Evolutionary conservation across 768 basidiomycete genomes (phyloP), one percentile per base, ranked within the genome.

Genomic region (Boletus patriciae): DNA sequence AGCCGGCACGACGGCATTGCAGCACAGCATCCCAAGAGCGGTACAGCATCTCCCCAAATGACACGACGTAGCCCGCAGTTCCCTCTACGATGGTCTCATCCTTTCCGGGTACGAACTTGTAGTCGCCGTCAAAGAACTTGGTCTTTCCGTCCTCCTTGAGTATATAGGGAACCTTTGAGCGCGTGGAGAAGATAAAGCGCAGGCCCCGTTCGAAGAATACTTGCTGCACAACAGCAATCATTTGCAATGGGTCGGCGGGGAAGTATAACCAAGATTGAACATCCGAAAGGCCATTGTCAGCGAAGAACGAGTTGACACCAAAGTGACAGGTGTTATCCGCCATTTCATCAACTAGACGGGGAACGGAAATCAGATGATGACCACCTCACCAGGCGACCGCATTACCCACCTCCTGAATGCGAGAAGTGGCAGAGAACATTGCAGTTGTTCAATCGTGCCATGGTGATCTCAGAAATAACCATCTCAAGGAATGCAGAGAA

Each of bases 401-500:
- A 46, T 29, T 40, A 64, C 81, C 51, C 69, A 87, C 86, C 85
- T 59, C 92, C 92, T 23, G 91, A 87, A 74, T 94, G 92, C 23
- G 91, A 93, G 77, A 93, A 94, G 74, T 94, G 92, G 65, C 80
- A 87, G 23, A 94, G 81, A 10, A 94, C 86, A 66, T 94, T 94
- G 78, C 89, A 90, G 63, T 88, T 80, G 72, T 94, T 94, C 70
- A 94, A 72, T 51, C 92, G 83, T n/a, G 92, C 92, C 92, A 94
- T 94, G 12, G 92, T 94, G 50, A 93, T 76, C 71, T 94, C 92
- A 6, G 90, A 92, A 52, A 94, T 72, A 47, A 90, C 78, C 92
- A 94, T 94, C 80, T 94, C 92, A 55, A 92, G 78, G 80, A 94
- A 94, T 4, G 92, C 92, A 47, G 88, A 90, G 76, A 94, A 94